Evolutionary conservation across 2,329 filamentous ascomycete genomes (phyloP).

Genomic region (Cercospora sesami): DNA sequence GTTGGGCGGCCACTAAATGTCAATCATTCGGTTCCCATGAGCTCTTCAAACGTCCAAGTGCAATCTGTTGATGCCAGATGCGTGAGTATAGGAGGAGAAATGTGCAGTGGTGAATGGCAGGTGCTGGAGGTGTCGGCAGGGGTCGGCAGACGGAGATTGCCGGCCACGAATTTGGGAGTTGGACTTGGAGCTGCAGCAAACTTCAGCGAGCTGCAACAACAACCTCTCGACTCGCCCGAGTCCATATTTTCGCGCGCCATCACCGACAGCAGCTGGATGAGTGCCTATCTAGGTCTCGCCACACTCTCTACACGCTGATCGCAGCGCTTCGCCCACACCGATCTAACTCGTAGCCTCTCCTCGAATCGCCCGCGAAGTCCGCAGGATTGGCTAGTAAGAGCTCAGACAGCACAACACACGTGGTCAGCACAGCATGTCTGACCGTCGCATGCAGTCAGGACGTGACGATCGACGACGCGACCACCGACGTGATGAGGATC

Average conservation of each 20-base stretch:
- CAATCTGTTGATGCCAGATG: not conserved
- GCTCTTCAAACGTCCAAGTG: not conserved
- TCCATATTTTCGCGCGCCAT: not conserved
- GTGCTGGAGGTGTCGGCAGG: not conserved
- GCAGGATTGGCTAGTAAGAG: slow-evolving; percentile 32
- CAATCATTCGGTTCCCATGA: not conserved
- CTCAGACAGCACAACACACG: slow-evolving; percentile 26
- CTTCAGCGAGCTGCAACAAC: not conserved
- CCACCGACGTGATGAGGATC: slow-evolving; percentile 47
- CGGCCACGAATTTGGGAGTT: not conserved
- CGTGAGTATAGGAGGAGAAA: not conserved
- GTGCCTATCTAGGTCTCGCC: not conserved
- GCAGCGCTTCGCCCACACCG: not conserved
- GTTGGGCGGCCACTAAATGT: not conserved
- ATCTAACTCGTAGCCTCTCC: slow-evolving; percentile 11
- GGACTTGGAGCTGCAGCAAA: not conserved
- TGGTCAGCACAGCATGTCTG: slow-evolving; percentile 38
- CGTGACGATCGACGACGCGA: slow-evolving; percentile 48
- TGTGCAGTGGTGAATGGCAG: not conserved
- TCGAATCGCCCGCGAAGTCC: slow-evolving; percentile 7
- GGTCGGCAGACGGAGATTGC: not conserved
- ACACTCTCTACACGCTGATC: slow-evolving; percentile 2
- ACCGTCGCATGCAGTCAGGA: slow-evolving; percentile 44
- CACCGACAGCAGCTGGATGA: not conserved
- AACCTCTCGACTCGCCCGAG: not conserved